Evolutionary conservation across 129 eudicot species (phyloP).

Genomic region (carrot (Daucus carota)): DH1_v3.0 NC_030382.2:30820501-30821000

Average conservation of each 20-base stretch:
- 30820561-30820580: neutral
- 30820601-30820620: neutral
- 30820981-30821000: neutral
- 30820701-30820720: too few relatives aligned
- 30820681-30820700: too few relatives aligned
- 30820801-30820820: too few relatives aligned
- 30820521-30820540: too few relatives aligned
- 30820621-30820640: neutral
- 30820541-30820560: neutral
- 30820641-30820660: neutral
- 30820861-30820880: neutral
- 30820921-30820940: neutral
- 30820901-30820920: neutral
- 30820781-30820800: neutral
- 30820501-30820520: too few relatives aligned
- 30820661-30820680: too few relatives aligned
- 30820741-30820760: neutral
- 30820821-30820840: too few relatives aligned
- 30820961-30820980: neutral
- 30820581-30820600: neutral
- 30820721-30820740: neutral
- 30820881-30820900: neutral
- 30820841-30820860: too few relatives aligned
- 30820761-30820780: neutral
- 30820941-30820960: neutral